phyloP scores from a whole-genome alignment of 2,329 filamentous ascomycete genomes.

The Aspergillus nomiae region DNA sequence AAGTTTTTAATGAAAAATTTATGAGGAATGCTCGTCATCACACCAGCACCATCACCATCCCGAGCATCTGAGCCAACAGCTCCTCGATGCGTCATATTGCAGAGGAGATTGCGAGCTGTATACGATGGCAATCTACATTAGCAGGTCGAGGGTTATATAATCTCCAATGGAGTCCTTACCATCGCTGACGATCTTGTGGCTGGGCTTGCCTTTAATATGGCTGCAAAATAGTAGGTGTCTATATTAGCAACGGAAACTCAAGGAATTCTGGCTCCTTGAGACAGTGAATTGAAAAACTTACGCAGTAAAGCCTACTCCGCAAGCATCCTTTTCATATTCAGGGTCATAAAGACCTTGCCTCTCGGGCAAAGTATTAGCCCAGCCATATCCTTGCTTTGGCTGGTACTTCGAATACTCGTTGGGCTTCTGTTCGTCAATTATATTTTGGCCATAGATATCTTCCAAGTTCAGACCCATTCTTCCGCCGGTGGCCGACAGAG shows the following conservation, averaged over 20 bases:
- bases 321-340: conserved; percentile 96
- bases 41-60: conserved; percentile 96
- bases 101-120: conserved; percentile 84
- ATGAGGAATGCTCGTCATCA: conserved; percentile 99
- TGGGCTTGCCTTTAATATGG: conserved; percentile 95
- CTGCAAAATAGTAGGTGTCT: conserved; percentile 47
- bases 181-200: conserved; percentile 99
- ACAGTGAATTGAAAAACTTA: conserved; percentile 51
- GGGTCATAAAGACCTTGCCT: conserved; percentile 99
- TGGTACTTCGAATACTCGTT: conserved; percentile 56
- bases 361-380: conserved; percentile 92
- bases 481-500: conserved; percentile 47
- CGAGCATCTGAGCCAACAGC: conserved; percentile 96
- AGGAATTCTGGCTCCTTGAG: background rate
- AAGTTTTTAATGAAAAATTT: conserved; percentile 99
- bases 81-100: conserved; percentile 99
- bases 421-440: conserved; percentile 46
- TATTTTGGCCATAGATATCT: conserved; percentile 50
- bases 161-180: conserved; percentile 58
- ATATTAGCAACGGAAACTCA: conserved; percentile 7
- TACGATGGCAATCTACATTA: conserved; percentile 34
- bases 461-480: conserved; percentile 55
- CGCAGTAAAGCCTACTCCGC: conserved; percentile 98
- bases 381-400: conserved; percentile 71
- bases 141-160: background rate